phyloP scores from a whole-genome alignment of 352 stramenopile species.

The Phytopythium chamaehyphon region DNA sequence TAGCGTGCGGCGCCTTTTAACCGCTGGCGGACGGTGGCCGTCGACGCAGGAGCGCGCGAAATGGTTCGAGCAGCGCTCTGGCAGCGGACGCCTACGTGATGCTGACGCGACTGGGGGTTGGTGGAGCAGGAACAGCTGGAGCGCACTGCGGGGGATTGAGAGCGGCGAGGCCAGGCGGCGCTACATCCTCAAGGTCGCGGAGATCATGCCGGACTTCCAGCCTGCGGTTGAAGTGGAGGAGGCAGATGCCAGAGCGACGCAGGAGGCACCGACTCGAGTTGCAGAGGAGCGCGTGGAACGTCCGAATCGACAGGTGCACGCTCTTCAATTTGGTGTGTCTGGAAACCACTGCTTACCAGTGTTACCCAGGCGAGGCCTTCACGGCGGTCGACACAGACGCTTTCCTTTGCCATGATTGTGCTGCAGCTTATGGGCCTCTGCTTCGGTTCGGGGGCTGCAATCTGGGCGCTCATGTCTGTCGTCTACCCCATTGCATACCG shows the following conservation, averaged over 20 bases:
- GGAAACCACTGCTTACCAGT: neutral
- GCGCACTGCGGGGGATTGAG: slow-evolving; percentile 30
- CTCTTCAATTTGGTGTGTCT: neutral
- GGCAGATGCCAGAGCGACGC: no score
- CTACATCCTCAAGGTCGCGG: slow-evolving; percentile 49
- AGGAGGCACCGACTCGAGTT: neutral
- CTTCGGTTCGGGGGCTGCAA: neutral
- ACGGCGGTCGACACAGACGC: neutral
- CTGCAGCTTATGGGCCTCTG: slow-evolving; percentile 12
- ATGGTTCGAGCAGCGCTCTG: slow-evolving; percentile 41
- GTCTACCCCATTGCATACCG: slow-evolving; percentile 19
- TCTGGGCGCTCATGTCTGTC: slow-evolving; percentile 13
- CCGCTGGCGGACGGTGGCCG: neutral
- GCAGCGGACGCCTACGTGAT: no score
- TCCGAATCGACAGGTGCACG: neutral
- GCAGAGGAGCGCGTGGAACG: neutral
- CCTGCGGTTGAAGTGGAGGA: slow-evolving; percentile 1
- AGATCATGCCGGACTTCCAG: slow-evolving; percentile 42
- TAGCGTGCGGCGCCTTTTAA: neutral
- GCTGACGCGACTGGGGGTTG: neutral
- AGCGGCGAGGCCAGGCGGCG: slow-evolving; percentile 34
- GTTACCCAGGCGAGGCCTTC: neutral
- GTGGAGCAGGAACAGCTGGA: slow-evolving; percentile 46
- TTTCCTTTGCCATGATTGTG: slow-evolving; percentile 9
- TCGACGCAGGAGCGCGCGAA: slow-evolving; percentile 44